Base-by-base conservation (phyloP, 163 green algal species). In the Dunaliella salina region DNA sequence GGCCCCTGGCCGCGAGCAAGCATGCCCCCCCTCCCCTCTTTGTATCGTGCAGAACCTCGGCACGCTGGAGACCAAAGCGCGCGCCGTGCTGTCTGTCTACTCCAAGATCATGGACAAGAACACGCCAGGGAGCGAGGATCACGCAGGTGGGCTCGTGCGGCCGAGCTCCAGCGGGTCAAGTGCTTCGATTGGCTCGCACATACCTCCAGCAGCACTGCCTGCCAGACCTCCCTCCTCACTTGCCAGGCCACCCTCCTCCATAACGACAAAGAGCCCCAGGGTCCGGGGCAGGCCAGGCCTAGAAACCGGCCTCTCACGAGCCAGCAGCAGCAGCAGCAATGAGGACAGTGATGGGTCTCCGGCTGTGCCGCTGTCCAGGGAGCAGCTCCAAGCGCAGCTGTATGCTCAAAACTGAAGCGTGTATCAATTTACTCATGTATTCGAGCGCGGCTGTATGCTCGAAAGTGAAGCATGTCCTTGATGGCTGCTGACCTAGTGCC, bases 21-120 rank as follows among this genome's bases (percentile, higher is more conserved):
- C 13, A 5, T 13, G 34, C 25, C 35, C 25, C 35, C 32, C 25
- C 5, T 59, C 45, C 32, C n/a, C n/a, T n/a, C n/a, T n/a, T n/a
- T 82, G 72, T 82, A 18, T 57, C 25, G 34, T 29, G n/a, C 81
- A 85, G 81, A 85, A 85, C 50, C 81, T 85, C 24, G 81, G 81
- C 17, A 59, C 71, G 46, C 11, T 85, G n/a, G 81, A 85, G 81
- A 63, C 46, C 29, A 59, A 63, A 24, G 50, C 81, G 50, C 81
- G 81, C 8, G 81, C 81, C 13, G 81, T 85, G 20, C 13, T 85
- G n/a, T 50, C 81, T 0, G 81, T 85, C 24, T 63, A 85, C 50
- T 34, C 33, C n/a, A 85, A 75, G 63, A 75, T 75, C 63, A 75
- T 75, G 63, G 24, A 75, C 22, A 75, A 75, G 11, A 75, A 29